Conservation (phyloP, 306 rosid genomes). For the Ochetophila trinervis region DNA sequence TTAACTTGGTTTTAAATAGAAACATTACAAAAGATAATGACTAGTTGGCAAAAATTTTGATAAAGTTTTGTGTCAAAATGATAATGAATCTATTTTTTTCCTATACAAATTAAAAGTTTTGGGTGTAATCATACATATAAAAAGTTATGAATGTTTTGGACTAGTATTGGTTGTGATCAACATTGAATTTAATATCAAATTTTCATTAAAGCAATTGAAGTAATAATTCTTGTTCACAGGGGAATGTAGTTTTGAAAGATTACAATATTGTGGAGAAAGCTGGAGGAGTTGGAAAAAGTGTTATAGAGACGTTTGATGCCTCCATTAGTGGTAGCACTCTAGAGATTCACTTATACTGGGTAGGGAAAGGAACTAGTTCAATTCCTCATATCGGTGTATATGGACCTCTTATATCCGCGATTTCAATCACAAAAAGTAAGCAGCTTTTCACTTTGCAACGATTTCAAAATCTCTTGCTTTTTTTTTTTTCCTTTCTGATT, state of each 20-base stretch:
- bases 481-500: no score
- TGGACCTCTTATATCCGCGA: constrained; percentile 64
- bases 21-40: no score
- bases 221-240: constrained; percentile 30
- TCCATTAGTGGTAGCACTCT: constrained; percentile 24
- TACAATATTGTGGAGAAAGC: constrained; percentile 50
- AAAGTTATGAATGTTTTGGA: no score
- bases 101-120: no score
- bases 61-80: no score
- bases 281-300: constrained; percentile 35
- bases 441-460: constrained; percentile 20
- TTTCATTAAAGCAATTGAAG: background rate
- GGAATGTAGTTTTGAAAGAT: constrained; percentile 25
- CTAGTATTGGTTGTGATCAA: background rate
- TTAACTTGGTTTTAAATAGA: no score
- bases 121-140: no score
- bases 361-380: constrained; percentile 56
- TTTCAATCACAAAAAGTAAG: constrained; percentile 56
- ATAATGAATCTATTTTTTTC: no score
- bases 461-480: constrained; percentile 14
- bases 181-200: background rate
- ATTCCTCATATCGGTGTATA: constrained; percentile 40
- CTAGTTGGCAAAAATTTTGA: no score
- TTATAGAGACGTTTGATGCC: constrained; percentile 34
- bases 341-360: constrained; percentile 57